Evolutionary conservation across 805 yeast genomes (phyloP), one percentile per base, ranked within the genome.

Genomic region (Clavispora santaluciae): DNA sequence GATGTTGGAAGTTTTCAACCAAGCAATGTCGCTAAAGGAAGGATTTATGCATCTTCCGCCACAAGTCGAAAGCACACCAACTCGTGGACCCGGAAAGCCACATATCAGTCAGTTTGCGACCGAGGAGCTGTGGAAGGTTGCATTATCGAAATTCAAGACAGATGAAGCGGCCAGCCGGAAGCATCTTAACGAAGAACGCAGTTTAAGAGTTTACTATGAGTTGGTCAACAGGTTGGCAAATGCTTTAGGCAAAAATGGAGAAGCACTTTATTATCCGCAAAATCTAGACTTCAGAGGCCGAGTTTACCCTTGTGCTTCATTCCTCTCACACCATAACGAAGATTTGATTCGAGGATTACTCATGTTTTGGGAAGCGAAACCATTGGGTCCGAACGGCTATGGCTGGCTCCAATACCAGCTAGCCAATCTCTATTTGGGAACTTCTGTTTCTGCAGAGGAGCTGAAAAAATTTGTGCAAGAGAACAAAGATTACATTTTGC

Each of bases 241-340:
- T 7, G 53, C 65, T 1, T 56, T 55, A 33, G 57, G 51, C 4
- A 42, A 44, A 13, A 59, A 60, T 40, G 72, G 71, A 9, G 71
- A 66, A 24, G 50, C 57, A 17, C 42, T 70, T 10, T 70, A 57
- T 41, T 52, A 63, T 15, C 72, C 73, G 1, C 72, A 69, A 41
- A 44, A 50, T 6, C 44, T 63, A 31, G 75, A 70, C 46, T 70
- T 69, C 39, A 50, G 75, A 34, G 72, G 73, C 5, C 46, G 75
- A 17, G 63, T 63, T 1, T 70, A 70, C 44, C 72, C 75, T 1
- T 49, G 60, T 52, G 64, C 61, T 0, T 61, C 72, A 8, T 31
- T 55, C 16, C 45, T 69, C 22, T 53, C 64, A 3, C 67, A 66
- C 39, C 63, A 68, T 30, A 59, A 56, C 29, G 67, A 63, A 28